Percentiles rank a stretch among this genome's conserved stretches.
Conservation (phyloP, 2,329 filamentous ascomycete species). For the Talaromyces albobiverticillius region DNA sequence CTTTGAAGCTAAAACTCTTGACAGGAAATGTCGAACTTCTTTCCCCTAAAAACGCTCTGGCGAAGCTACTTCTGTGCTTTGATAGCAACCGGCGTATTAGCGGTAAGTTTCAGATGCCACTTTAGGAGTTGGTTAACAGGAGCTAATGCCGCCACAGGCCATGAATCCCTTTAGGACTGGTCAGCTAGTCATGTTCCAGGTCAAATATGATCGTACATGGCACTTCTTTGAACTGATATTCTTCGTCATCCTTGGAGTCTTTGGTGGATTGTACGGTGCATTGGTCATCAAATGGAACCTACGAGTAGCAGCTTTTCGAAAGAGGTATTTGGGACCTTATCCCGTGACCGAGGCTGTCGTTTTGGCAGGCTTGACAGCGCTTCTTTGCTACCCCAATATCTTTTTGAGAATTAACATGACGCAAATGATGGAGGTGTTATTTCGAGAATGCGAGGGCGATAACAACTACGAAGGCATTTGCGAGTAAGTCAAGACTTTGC, state of each 20-base stretch:
- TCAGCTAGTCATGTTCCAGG: slow-evolving; percentile 98
- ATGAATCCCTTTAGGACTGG: slow-evolving; percentile 98
- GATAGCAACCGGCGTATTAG: slow-evolving; percentile 86
- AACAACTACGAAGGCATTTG: slow-evolving; percentile 90
- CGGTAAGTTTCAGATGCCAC: slow-evolving; percentile 45
- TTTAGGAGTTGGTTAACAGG: background rate
- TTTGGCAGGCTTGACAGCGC: slow-evolving; percentile 76
- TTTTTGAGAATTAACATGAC: slow-evolving; percentile 98
- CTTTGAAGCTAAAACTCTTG: background rate
- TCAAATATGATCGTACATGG: slow-evolving; percentile 92
- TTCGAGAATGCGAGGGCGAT: slow-evolving; percentile 84
- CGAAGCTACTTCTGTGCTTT: slow-evolving; percentile 96
- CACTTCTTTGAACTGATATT: slow-evolving; percentile 96
- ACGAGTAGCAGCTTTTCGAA: slow-evolving; percentile 84
- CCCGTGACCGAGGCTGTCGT: slow-evolving; percentile 83
- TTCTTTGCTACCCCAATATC: slow-evolving; percentile 95
- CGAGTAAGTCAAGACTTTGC: slow-evolving; percentile 51
- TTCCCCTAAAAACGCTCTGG: slow-evolving; percentile 97
- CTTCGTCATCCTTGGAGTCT: slow-evolving; percentile 85
- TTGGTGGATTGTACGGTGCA: slow-evolving; percentile 91
- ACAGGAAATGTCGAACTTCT: slow-evolving; percentile 89
- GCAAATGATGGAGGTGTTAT: slow-evolving; percentile 97
- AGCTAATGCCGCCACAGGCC: slow-evolving; percentile 45
- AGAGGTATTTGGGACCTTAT: slow-evolving; percentile 82
- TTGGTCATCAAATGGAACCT: slow-evolving; percentile 99